These are phyloP conservation scores for Leishmania major DNA, from an alignment of 208 protist species.

Conservation along the genomic window DNA sequence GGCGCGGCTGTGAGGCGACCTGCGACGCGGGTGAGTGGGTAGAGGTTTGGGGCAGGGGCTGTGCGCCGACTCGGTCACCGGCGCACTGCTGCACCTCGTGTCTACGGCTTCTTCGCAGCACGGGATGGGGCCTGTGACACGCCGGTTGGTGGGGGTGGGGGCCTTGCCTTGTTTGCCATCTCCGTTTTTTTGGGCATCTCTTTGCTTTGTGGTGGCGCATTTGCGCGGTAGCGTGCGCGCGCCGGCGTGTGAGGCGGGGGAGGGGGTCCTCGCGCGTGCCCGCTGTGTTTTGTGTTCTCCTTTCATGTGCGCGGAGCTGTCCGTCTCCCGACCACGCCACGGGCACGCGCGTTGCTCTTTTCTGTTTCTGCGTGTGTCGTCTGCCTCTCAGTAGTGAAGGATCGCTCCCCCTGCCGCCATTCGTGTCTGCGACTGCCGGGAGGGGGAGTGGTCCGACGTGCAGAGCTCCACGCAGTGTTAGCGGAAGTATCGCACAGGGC, in stretches of 20 bases:
- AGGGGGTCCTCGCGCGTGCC: background rate
- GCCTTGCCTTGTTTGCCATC: background rate
- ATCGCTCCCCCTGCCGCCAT: background rate
- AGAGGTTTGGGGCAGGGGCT: too few species aligned
- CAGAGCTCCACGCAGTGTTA: background rate
- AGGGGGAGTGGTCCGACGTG: background rate
- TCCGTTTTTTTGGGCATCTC: background rate
- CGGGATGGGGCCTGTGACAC: too few species aligned
- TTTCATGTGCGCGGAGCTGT: background rate
- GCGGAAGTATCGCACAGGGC: background rate
- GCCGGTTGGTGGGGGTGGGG: background rate
- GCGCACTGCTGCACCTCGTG: too few species aligned
- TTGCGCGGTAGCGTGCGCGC: too few species aligned
- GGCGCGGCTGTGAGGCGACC: too few species aligned
- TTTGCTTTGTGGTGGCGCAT: background rate
- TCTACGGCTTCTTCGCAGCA: too few species aligned
- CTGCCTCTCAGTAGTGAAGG: background rate
- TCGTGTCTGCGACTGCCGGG: background rate
- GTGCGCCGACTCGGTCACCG: too few species aligned
- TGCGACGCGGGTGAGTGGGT: too few species aligned
- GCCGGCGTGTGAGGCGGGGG: too few species aligned
- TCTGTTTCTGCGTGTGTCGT: background rate
- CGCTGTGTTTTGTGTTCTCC: background rate
- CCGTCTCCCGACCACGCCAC: background rate
- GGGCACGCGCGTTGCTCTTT: too few species aligned